Evolutionary conservation across 106 monocot genomes (phyloP).

Genomic region (Chionographis japonica): DNA sequence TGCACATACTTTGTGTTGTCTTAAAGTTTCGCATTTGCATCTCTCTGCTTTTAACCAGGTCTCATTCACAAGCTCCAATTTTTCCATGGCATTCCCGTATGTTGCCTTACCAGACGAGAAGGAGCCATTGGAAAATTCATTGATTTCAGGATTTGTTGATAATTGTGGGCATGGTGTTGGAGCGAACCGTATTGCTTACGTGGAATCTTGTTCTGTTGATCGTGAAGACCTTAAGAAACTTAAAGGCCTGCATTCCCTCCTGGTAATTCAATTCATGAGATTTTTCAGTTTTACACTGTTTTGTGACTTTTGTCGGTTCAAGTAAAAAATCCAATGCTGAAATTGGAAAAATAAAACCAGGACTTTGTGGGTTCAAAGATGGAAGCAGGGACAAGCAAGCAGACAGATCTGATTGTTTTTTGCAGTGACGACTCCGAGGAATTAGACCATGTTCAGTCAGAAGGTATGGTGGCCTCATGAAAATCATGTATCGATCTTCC

Average conservation of each 20-base stretch:
- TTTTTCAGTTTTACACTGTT: background rate
- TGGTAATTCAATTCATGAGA: conserved; percentile 28
- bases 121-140: conserved; percentile 52
- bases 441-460: conserved; percentile 26
- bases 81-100: conserved; percentile 91
- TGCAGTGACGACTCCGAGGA: conserved; percentile 36
- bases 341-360: conserved; percentile 23
- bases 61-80: conserved; percentile 68
- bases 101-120: conserved; percentile 51
- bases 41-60: conserved; percentile 28
- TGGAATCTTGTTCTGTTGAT: conserved; percentile 55
- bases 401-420: conserved; percentile 62
- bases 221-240: conserved; percentile 45
- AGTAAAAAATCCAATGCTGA: background rate
- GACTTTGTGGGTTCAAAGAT: conserved; percentile 49
- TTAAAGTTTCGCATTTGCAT: background rate
- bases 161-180: conserved; percentile 46
- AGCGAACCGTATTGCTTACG: conserved; percentile 41
- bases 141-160: conserved; percentile 57
- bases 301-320: background rate
- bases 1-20: background rate
- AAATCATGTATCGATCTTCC: background rate
- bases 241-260: conserved; percentile 36
- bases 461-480: conserved; percentile 33
- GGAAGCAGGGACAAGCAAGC: conserved; percentile 18